Evolutionary conservation across 225 moss, liverwort and hornwort genomes (phyloP).

Genomic region (Neckera pumila): DNA sequence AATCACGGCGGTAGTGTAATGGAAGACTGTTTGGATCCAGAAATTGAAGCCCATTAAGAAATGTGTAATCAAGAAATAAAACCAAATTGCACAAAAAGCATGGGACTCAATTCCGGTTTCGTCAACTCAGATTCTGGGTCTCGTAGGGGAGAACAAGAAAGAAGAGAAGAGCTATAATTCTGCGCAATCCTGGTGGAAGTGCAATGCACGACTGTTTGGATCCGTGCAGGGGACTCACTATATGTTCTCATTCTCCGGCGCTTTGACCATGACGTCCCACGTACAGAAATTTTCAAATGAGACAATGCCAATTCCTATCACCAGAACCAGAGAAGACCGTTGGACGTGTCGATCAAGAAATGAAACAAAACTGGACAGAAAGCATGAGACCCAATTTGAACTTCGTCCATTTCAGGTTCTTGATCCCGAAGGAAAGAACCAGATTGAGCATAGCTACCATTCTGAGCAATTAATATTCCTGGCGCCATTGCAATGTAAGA

Average conservation of each 20-base stretch:
- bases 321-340: not conserved
- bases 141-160: not conserved
- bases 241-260: constrained; percentile 28
- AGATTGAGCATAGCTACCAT: not conserved
- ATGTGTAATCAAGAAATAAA: not conserved
- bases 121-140: not conserved
- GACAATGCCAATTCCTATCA: not conserved
- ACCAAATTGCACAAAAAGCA: not conserved
- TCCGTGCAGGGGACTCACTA: not conserved
- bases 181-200: not conserved
- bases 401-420: not conserved
- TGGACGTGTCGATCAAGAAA: not conserved
- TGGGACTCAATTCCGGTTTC: not conserved
- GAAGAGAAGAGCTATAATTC: not conserved
- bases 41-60: not conserved
- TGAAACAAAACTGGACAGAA: not conserved
- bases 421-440: not conserved
- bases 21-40: not conserved
- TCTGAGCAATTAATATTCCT: not conserved
- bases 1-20: not conserved
- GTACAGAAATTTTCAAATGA: not conserved
- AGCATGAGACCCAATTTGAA: not conserved
- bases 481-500: not conserved
- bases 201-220: no score
- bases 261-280: constrained; percentile 9